A percentile compares a stretch with the other conserved stretches of the same genome.
Evolutionary conservation across 2,329 filamentous ascomycete species (phyloP).

Genomic region (Cladobotryum mycophilum): DNA sequence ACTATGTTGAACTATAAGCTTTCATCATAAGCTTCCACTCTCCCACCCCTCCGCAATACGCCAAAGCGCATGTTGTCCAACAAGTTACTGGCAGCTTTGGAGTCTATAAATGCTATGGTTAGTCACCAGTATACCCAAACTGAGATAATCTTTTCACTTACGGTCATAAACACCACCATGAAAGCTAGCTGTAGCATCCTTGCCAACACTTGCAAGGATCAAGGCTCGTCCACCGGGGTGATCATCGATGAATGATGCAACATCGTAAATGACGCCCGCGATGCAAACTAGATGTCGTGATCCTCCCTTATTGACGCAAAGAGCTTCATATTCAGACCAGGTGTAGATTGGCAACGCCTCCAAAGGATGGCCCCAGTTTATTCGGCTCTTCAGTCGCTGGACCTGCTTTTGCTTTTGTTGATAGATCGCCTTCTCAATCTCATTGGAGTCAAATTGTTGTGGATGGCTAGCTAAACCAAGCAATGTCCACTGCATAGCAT

Average conservation of each 20-base stretch:
- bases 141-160: background rate
- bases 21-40: slow-evolving; percentile 54
- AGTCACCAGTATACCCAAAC: background rate
- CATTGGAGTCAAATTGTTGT: slow-evolving; percentile 76
- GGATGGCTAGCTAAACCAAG: slow-evolving; percentile 71
- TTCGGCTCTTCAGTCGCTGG: slow-evolving; percentile 65
- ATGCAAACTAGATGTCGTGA: slow-evolving; percentile 64
- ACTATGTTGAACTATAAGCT: too few species aligned
- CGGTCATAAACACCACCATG: slow-evolving; percentile 74
- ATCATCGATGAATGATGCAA: slow-evolving; percentile 71
- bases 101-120: slow-evolving; percentile 35
- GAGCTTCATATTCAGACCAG: slow-evolving; percentile 70
- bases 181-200: slow-evolving; percentile 77
- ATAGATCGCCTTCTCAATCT: slow-evolving; percentile 76
- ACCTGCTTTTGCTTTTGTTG: slow-evolving; percentile 81
- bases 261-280: slow-evolving; percentile 72
- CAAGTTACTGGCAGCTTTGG: slow-evolving; percentile 75
- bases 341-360: slow-evolving; percentile 71
- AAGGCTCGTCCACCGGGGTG: slow-evolving; percentile 74
- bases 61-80: slow-evolving; percentile 74
- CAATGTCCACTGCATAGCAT: slow-evolving; percentile 53
- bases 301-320: slow-evolving; percentile 43
- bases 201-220: slow-evolving; percentile 67
- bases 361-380: slow-evolving; percentile 72
- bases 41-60: slow-evolving; percentile 70